A percentile compares a stretch with the other conserved stretches of the same genome.
These are phyloP conservation scores for Micractinium sp. DNA, from an alignment of 139 green algal genomes.

Conservation along the genomic window DNA sequence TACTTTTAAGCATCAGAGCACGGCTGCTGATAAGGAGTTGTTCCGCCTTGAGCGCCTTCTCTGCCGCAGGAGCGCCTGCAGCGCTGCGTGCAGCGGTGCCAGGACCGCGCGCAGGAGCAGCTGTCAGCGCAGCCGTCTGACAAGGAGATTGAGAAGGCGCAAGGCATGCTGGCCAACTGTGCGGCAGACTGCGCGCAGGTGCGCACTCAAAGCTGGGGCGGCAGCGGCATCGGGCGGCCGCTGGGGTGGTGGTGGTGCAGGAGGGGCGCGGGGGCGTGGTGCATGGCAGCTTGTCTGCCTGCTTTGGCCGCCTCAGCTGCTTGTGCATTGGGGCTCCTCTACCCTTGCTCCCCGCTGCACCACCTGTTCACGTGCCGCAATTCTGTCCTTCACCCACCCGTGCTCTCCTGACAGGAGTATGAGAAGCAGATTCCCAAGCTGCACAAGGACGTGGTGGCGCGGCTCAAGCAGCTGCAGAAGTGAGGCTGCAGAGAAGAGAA, in stretches of 20 bases:
- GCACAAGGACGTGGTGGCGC: slow-evolving; percentile 12
- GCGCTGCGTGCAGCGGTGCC: slow-evolving; percentile 46
- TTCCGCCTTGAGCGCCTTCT: neutral
- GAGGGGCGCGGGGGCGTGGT: neutral
- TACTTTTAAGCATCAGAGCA: neutral
- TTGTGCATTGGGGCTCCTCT: neutral
- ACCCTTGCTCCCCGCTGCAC: neutral
- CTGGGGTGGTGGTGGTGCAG: neutral
- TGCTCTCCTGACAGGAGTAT: neutral
- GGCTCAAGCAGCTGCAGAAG: slow-evolving; percentile 33
- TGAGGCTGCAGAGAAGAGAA: too few relatives aligned
- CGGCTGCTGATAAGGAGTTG: neutral
- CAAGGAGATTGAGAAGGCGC: slow-evolving; percentile 52
- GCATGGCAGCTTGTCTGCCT: too few relatives aligned
- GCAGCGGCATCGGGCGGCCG: neutral
- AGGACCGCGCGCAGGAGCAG: slow-evolving; percentile 49
- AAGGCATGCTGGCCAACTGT: slow-evolving; percentile 47
- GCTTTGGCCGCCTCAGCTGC: too few relatives aligned
- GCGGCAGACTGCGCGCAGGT: slow-evolving; percentile 53
- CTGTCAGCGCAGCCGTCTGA: slow-evolving; percentile 40
- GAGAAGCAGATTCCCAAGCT: slow-evolving; percentile 42
- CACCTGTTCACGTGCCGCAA: neutral
- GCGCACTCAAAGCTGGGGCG: neutral
- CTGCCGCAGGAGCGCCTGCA: slow-evolving; percentile 43
- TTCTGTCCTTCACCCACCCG: neutral